Percentiles rank a stretch among this genome's conserved stretches.
Conservation (phyloP, 345 rosid species). For the Sapria himalayana region DNA sequence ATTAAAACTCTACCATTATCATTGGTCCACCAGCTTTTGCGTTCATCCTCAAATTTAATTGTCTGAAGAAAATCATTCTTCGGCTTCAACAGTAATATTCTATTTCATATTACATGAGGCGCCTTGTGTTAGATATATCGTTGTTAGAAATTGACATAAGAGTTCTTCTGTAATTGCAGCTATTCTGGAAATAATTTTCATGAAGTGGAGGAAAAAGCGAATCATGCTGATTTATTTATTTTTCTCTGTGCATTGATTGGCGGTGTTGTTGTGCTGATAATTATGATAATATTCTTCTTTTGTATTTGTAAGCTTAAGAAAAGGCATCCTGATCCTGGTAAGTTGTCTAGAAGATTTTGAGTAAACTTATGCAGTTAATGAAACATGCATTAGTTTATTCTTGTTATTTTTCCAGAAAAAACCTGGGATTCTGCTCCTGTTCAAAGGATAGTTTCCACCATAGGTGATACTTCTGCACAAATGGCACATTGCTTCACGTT, state of each 20-base stretch:
- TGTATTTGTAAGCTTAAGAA: constrained; percentile 35
- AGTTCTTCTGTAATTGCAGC: constrained; percentile 19
- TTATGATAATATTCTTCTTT: constrained; percentile 31
- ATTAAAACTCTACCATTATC: too few relatives aligned
- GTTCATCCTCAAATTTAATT: too few relatives aligned
- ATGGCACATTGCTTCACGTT: constrained; percentile 67
- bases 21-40: too few relatives aligned
- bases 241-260: constrained; percentile 55
- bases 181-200: constrained; percentile 55
- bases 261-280: constrained; percentile 50
- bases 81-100: too few relatives aligned
- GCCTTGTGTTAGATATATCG: too few relatives aligned
- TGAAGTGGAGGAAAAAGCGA: constrained; percentile 20
- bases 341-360: constrained; percentile 1
- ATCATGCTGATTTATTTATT: constrained; percentile 22
- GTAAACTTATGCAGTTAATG: constrained; percentile 2
- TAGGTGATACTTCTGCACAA: constrained; percentile 47
- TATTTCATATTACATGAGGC: too few relatives aligned
- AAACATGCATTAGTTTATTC: constrained; percentile 7
- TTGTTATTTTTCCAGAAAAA: constrained; percentile 22
- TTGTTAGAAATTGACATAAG: too few relatives aligned
- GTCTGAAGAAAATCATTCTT: too few relatives aligned
- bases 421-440: constrained; percentile 18
- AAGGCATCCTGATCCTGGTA: constrained; percentile 24
- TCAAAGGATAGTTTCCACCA: constrained; percentile 35